Evolutionary conservation across 2,329 filamentous ascomycete genomes (phyloP), one percentile per base, ranked within the genome.

Genomic region (Bisporella sp.): DNA sequence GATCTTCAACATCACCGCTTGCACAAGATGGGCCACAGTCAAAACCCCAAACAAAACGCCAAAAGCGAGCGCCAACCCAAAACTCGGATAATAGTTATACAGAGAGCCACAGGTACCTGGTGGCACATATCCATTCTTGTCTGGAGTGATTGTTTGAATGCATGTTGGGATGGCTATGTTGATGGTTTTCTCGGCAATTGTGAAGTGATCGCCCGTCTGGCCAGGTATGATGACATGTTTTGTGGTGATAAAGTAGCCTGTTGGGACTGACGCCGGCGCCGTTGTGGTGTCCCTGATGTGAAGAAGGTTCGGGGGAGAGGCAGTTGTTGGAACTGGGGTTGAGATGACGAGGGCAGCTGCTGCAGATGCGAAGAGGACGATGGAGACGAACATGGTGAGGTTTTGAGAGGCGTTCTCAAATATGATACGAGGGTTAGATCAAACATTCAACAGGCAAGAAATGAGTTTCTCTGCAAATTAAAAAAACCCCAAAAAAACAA

Each of bases 21-120:
- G 21, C 1, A 56, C 50, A 5, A 67, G 56, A 50, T 69, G 68
- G 6, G 49, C 47, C 13, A 59, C 29, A 5, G 59, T 62, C 31
- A 61, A 57, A 21, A 62, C 39, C 6, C 66, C 68, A 55, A 70
- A 71, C 6, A 69, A 42, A 4, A 61, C 52, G 4, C 64, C 46
- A 49, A 66, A 64, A 5, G 64, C 46, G 5, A 69, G 47, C 2
- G 69, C 67, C 0, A 65, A 64, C 2, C 39, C 60, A 42, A 67
- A 63, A n/a, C 63, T 68, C 4, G 68, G 68, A 42, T 66, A 67
- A 54, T 68, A 71, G 9, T 56, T 45, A 48, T 62, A 68, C n/a
- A 67, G 55, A 5, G 56, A 57, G 44, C 65, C 61, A 51, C 68
- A 70, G 1, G 64, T 62, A 31, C 64, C 65, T 2, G 66, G 65